Evolutionary conservation across 768 basidiomycete genomes (phyloP), one percentile per base, ranked within the genome.

Genomic region (Phylloporus rhodoxanthus): DNA sequence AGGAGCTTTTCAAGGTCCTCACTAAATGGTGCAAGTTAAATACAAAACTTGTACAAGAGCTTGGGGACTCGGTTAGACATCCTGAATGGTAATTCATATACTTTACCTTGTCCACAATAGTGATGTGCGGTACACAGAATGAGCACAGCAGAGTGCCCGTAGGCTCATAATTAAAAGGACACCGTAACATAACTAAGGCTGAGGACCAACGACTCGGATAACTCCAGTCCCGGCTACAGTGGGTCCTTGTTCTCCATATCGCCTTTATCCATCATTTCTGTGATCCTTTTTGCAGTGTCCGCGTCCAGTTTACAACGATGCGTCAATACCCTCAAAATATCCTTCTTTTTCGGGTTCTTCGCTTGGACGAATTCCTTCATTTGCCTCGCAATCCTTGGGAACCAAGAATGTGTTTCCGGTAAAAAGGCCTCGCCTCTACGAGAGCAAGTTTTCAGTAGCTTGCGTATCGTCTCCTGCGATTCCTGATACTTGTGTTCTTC

Each of bases 221-320:
- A n/a, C n/a, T n/a, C n/a, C n/a, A n/a, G n/a, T n/a, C n/a, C n/a
- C n/a, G n/a, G n/a, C n/a, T n/a, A n/a, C n/a, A n/a, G n/a, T n/a
- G n/a, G n/a, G n/a, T 25, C 25, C 25, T 25, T 25, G 25, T 25
- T 25, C 25, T 25, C 25, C 7, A 7, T 25, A 25, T 25, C 25
- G 25, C 25, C 25, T 39, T 47, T 51, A 29, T 45, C 55, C 51
- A 66, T 62, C 45, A 67, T 54, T 4, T 45, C 43, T n/a, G 44
- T 64, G 10, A 66, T 52, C 45, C 28, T 52, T 34, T 41, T 54
- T 8, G 65, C 65, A 1, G 62, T 62, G 4, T 60, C 67, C 13
- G 44, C 43, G 21, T 65, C 59, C 53, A 66, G 49, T 34, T 53
- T 55, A 40, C 66, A 66, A 14, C 62, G 62, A n/a, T 43, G 15